These are phyloP conservation scores for Straminergon stramineum DNA, from an alignment of 225 moss, liverwort and hornwort species.

Conservation along the genomic window DNA sequence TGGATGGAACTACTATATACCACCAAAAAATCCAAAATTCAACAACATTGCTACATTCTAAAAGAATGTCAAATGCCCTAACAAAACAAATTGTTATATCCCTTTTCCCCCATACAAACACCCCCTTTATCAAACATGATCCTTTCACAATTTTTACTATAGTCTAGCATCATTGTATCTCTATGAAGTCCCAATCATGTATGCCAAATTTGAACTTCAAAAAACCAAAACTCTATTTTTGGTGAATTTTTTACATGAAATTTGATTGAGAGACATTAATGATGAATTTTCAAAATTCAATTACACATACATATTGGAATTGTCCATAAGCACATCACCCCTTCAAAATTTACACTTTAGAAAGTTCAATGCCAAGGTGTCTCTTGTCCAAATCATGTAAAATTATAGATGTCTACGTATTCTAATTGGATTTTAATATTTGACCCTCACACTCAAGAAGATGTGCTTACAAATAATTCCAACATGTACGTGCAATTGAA, in stretches of 20 bases:
- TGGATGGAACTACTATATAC: background rate
- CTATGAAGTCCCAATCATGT: background rate
- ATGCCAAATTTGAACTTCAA: background rate
- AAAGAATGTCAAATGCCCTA: background rate
- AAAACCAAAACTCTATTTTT: background rate
- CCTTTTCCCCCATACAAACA: background rate
- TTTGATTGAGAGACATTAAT: rapidly evolving
- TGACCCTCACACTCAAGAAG: background rate
- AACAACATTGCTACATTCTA: background rate
- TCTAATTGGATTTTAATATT: background rate
- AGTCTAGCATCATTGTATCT: background rate
- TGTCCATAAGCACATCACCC: rapidly evolving
- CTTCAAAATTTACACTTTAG: background rate
- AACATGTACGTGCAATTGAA: background rate
- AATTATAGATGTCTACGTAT: background rate
- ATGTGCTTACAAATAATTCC: background rate
- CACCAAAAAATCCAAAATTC: background rate
- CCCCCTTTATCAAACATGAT: rapidly evolving
- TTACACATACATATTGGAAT: background rate
- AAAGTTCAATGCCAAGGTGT: background rate
- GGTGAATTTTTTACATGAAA: background rate
- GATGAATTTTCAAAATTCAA: background rate
- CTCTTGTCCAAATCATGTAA: rapidly evolving
- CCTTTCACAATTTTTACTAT: too few species aligned
- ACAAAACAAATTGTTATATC: background rate